phyloP scores from a whole-genome alignment of 345 rosid genomes.

The Sisymbrium irio region DNA sequence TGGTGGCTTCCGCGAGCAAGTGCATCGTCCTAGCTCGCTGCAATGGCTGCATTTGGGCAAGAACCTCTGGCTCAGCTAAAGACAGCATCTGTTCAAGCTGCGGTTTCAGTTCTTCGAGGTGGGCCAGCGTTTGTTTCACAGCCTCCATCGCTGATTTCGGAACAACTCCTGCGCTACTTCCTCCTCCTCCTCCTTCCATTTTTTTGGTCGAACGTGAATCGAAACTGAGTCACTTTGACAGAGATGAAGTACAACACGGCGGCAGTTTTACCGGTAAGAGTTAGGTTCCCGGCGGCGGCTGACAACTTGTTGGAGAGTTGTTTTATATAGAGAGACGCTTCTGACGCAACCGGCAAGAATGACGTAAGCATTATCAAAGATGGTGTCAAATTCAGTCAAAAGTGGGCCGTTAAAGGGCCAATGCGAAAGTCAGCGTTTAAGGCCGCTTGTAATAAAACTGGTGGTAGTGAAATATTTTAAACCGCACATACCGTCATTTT shows the following conservation, averaged over 20 bases:
- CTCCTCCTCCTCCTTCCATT: constrained; percentile 43
- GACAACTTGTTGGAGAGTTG: not conserved
- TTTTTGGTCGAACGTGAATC: not conserved
- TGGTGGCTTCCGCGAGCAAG: constrained; percentile 68
- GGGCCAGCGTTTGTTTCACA: constrained; percentile 48
- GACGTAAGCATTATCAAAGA: constrained; percentile 2
- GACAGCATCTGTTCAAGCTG: constrained; percentile 59
- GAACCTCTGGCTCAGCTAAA: constrained; percentile 55
- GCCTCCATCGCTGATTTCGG: constrained; percentile 69
- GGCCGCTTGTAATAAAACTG: not conserved
- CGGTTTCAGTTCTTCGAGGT: constrained; percentile 46
- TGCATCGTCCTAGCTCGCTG: constrained; percentile 63
- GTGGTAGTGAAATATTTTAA: too few species aligned
- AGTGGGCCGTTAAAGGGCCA: constrained; percentile 24
- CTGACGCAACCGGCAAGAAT: not conserved
- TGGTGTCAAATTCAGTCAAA: not conserved
- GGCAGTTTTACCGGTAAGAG: not conserved
- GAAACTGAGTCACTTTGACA: not conserved
- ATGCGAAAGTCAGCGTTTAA: not conserved
- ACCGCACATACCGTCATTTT: too few species aligned
- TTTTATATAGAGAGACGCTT: not conserved
- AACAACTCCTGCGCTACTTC: constrained; percentile 38
- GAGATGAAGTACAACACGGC: not conserved
- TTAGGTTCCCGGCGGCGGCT: constrained; percentile 28
- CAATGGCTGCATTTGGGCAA: constrained; percentile 64